phyloP scores from a whole-genome alignment of 2,329 filamentous ascomycete genomes.

The Aspergillus nomiae region DNA sequence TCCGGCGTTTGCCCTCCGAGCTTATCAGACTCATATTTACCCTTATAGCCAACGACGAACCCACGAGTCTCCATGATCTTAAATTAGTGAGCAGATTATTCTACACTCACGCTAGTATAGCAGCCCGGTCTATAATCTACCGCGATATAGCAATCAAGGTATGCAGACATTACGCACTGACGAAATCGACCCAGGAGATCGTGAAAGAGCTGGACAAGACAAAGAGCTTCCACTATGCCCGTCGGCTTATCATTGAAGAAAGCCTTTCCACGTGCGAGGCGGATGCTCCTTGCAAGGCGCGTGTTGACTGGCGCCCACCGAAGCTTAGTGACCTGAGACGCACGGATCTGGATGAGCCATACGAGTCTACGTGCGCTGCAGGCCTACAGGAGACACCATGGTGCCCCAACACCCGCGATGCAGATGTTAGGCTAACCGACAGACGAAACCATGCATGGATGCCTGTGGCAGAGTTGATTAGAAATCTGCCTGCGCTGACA shows the following conservation, averaged over 20 bases:
- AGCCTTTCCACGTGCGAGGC: not conserved
- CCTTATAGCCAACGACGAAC: not conserved
- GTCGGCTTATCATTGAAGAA: not conserved
- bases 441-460: not conserved
- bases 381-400: not conserved
- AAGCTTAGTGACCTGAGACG: not conserved
- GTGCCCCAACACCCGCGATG: not conserved
- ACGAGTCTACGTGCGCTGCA: not conserved
- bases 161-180: not conserved
- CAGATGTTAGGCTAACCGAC: not conserved
- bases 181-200: not conserved
- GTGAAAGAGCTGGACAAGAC: not conserved
- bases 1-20: not conserved
- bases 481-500: not conserved
- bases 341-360: not conserved
- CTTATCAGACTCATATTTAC: not conserved
- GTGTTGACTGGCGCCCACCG: not conserved
- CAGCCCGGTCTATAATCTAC: not conserved
- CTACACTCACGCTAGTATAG: not conserved
- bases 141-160: not conserved
- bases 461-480: not conserved
- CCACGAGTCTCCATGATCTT: not conserved
- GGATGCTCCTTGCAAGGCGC: not conserved
- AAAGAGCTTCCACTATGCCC: not conserved
- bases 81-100: not conserved